A percentile compares a stretch with the other conserved stretches of the same genome.
Conservation (phyloP, 2,329 filamentous ascomycete species). For the Exophiala aquamarina region DNA sequence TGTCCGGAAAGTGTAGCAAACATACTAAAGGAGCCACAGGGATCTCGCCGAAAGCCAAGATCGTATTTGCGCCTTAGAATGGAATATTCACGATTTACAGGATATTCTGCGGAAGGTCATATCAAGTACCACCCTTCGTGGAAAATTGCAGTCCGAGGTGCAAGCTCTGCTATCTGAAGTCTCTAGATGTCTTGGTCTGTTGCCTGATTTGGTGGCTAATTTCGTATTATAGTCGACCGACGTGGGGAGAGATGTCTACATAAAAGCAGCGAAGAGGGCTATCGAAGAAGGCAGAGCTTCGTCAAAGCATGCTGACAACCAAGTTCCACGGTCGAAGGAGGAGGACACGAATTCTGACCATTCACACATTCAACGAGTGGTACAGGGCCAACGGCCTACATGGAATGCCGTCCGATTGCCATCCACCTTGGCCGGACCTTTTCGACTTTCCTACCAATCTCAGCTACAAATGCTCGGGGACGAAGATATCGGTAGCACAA, state of each 20-base stretch:
- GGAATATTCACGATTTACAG: background rate
- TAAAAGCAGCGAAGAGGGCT: too few relatives aligned
- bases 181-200: background rate
- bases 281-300: too few relatives aligned
- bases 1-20: background rate
- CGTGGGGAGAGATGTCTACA: too few relatives aligned
- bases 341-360: background rate
- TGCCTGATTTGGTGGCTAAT: too few relatives aligned
- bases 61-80: slow-evolving; percentile 1
- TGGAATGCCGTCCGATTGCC: background rate
- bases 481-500: background rate
- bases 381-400: background rate
- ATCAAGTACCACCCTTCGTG: background rate
- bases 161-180: background rate
- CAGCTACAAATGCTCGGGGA: slow-evolving; percentile 3
- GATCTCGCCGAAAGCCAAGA: slow-evolving; percentile 5
- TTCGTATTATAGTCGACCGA: too few relatives aligned
- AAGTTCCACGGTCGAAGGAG: too few relatives aligned
- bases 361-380: background rate
- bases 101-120: background rate
- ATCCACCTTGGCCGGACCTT: slow-evolving; percentile 1
- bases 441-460: slow-evolving; percentile 3
- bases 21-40: slow-evolving; percentile 1
- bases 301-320: too few relatives aligned
- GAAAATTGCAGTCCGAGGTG: background rate